Base-by-base conservation (phyloP, 2,329 filamentous ascomycete species). In the Colletotrichum simmondsii region DNA sequence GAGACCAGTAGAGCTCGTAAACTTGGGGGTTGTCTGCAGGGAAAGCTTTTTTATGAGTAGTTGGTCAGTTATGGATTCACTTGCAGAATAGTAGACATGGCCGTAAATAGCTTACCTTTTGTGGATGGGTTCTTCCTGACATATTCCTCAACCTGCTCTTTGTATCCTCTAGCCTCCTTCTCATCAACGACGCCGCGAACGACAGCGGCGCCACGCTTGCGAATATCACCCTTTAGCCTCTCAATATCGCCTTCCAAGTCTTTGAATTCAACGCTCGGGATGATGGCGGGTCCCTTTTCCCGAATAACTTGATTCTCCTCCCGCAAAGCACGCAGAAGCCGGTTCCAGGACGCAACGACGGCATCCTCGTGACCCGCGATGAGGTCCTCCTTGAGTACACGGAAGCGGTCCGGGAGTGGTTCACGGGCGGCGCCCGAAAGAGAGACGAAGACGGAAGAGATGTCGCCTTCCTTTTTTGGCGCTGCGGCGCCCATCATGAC, bases 1-100 rank as follows among this genome's bases (percentile, higher is more conserved):
- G 85, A 0, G 92, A 92, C 93, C 93, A 95, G 82, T 95, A 95
- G 1, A 95, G 84, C 79, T 95, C 93, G 77, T 90, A 94, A 6
- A 95, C 92, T 57, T 93, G 91, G 0, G 92, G 92, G 54, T 91
- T 87, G 58, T 92, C 83, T 0, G 87, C 81, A 0, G 92, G 93
- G 74, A 94, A 95, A 2, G 90, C 92, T 88, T 52, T 26, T 16
- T 42, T 19, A 5, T 35, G 56, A 54, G 22, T 28, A 11, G 42
- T 64, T 49, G 53, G 57, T 67, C 3, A 67, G 54, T 46, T 10
- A 22, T 59, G 2, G 0, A 3, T 8, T 10, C 1, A 32, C 52
- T 72, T 30, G 53, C 35, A 8, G 46, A 4, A 22, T 0, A 32
- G 2, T 37, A 10, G 16, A 35, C 2, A 1, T 10, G n/a, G 59